These are phyloP conservation scores for Sporothrix schenckii DNA, from an alignment of 2,329 filamentous ascomycete species.

Conservation along the genomic window DNA sequence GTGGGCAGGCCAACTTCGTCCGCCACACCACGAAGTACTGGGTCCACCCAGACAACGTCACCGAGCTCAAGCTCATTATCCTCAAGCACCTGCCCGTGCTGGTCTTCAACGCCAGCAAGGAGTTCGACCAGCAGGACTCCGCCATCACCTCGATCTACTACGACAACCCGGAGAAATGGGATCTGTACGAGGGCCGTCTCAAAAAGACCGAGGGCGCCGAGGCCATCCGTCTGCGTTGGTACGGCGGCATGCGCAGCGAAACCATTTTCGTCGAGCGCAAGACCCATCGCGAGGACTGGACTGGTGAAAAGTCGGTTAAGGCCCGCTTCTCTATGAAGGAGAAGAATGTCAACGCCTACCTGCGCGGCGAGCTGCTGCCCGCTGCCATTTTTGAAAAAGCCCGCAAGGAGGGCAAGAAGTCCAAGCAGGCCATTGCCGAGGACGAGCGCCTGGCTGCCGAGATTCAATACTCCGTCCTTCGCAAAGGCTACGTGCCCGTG, in stretches of 20 bases:
- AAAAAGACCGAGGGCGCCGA: constrained; percentile 99
- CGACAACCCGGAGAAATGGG: constrained; percentile 92
- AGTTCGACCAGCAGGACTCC: constrained; percentile 86
- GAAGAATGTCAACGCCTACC: constrained; percentile 92
- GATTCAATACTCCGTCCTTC: constrained; percentile 89
- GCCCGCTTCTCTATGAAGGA: constrained; percentile 94
- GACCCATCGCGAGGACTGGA: constrained; percentile 98
- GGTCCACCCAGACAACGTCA: constrained; percentile 98
- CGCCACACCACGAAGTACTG: constrained; percentile 99
- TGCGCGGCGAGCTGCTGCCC: constrained; percentile 81
- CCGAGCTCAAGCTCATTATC: constrained; percentile 95
- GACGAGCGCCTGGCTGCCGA: constrained; percentile 88
- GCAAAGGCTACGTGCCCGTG: constrained; percentile 83
- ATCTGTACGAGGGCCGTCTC: constrained; percentile 87
- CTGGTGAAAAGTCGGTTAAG: constrained; percentile 98
- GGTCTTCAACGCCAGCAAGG: constrained; percentile 96
- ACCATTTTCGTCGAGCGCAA: constrained; percentile 97
- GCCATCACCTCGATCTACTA: constrained; percentile 99
- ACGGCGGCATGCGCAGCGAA: constrained; percentile 92
- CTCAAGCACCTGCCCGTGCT: constrained; percentile 95
- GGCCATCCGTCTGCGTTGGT: constrained; percentile 95
- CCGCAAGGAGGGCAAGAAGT: constrained; percentile 91
- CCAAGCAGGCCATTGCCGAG: constrained; percentile 85
- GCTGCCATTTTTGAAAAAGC: constrained; percentile 94
- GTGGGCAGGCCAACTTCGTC: constrained; percentile 91